Evolutionary conservation across 1,139 yeast species (phyloP).

Genomic region (Protomyces macrosporus): DNA sequence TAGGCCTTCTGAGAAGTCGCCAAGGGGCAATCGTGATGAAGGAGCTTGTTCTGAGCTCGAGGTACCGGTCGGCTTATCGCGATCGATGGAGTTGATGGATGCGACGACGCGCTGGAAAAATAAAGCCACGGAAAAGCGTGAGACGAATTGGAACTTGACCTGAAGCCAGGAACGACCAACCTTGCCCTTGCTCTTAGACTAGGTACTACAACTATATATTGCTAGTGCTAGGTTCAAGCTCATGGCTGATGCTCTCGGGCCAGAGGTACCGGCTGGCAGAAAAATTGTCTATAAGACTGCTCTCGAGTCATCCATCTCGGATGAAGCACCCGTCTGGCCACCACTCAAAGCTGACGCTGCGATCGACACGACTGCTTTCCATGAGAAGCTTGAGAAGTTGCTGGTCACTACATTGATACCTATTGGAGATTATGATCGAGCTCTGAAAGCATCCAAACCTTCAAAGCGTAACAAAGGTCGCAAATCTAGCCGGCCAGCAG

Average conservation of each 20-base stretch:
- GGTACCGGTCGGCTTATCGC: too few relatives aligned
- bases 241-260: too few relatives aligned
- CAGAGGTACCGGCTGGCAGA: background rate
- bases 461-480: background rate
- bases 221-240: too few relatives aligned
- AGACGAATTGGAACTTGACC: too few relatives aligned
- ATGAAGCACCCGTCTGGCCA: background rate
- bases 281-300: background rate
- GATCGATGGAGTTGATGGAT: background rate
- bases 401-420: background rate
- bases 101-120: background rate
- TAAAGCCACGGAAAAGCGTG: too few relatives aligned
- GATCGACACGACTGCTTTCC: background rate
- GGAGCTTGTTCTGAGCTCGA: background rate
- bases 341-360: background rate
- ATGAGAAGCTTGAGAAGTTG: background rate
- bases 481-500: background rate
- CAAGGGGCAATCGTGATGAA: background rate
- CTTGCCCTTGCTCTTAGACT: too few relatives aligned
- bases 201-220: too few relatives aligned
- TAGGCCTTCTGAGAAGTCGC: background rate
- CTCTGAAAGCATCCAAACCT: background rate
- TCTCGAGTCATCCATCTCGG: background rate
- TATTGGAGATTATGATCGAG: background rate
- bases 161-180: too few relatives aligned